Conservation (phyloP, 345 rosid species). For the Excoecaria agallocha region DNA sequence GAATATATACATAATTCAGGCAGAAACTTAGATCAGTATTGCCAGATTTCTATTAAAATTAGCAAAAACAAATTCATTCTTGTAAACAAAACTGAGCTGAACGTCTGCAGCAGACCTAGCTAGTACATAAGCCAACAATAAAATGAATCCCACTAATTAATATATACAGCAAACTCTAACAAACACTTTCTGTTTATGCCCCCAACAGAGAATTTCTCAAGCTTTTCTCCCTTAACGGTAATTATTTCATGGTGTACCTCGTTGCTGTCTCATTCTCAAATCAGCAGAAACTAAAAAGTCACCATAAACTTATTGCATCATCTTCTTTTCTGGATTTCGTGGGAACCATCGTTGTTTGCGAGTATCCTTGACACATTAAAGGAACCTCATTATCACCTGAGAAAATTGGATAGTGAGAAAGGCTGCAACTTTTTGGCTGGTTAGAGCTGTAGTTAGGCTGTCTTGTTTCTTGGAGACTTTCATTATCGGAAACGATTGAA, state of each 20-base stretch:
- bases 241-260: neutral
- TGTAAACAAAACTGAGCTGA: conserved; percentile 31
- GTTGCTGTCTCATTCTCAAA: neutral
- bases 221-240: neutral
- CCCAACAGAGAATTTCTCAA: neutral
- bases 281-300: neutral
- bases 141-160: neutral
- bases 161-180: conserved; percentile 4
- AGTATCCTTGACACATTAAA: neutral
- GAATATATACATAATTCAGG: too few relatives aligned
- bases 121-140: neutral
- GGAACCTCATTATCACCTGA: conserved; percentile 32
- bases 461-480: neutral
- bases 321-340: too few relatives aligned
- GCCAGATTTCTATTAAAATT: too few relatives aligned
- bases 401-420: neutral
- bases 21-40: too few relatives aligned
- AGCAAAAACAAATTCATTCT: neutral
- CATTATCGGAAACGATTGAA: conserved; percentile 2
- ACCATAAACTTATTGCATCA: neutral
- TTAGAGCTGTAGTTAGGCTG: conserved; percentile 6
- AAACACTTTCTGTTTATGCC: neutral
- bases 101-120: conserved; percentile 10
- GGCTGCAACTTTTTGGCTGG: neutral
- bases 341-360: too few relatives aligned